Percentiles rank a stretch among this genome's conserved stretches.
These are phyloP conservation scores for Hibiscus tridactylites DNA, from an alignment of 345 rosid genomes.

Conservation along the genomic window DNA sequence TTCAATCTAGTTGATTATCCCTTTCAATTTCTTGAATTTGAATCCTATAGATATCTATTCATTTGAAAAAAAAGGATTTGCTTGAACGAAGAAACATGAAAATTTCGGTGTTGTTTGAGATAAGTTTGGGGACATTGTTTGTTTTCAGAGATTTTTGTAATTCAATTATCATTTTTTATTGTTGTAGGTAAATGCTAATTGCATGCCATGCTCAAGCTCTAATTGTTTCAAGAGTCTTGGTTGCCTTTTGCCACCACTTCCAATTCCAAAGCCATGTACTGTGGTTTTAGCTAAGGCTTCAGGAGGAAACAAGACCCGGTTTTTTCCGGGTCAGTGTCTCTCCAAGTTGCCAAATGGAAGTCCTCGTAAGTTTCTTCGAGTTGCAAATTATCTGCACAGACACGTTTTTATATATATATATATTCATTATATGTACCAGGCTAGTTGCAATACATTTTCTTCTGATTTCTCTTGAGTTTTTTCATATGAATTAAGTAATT, in stretches of 20 bases:
- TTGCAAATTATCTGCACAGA: not conserved
- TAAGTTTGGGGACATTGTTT: not conserved
- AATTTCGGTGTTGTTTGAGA: not conserved
- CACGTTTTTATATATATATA: not conserved
- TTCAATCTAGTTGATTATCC: not conserved
- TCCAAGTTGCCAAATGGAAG: slow-evolving; percentile 26
- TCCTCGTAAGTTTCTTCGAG: slow-evolving; percentile 27
- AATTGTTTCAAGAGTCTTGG: slow-evolving; percentile 19
- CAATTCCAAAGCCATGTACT: slow-evolving; percentile 19
- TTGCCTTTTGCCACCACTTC: slow-evolving; percentile 17
- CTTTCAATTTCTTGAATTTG: not conserved
- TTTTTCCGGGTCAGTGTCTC: slow-evolving; percentile 7
- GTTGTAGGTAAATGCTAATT: slow-evolving; percentile 23
- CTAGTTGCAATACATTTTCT: not conserved
- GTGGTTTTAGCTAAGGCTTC: slow-evolving; percentile 17
- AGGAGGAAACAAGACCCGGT: not conserved
- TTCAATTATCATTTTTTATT: not conserved
- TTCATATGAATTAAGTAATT: not conserved
- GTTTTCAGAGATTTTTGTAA: not conserved
- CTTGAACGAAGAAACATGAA: not conserved
- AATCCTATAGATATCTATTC: not conserved
- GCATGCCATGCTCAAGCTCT: slow-evolving; percentile 17
- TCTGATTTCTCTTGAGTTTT: not conserved
- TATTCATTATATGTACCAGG: not conserved
- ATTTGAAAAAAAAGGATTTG: too few species aligned